A percentile compares a stretch with the other conserved stretches of the same genome.
These are phyloP conservation scores for Coelastrella sp. DNA, from an alignment of 139 green algal species.

Conservation along the genomic window DNA sequence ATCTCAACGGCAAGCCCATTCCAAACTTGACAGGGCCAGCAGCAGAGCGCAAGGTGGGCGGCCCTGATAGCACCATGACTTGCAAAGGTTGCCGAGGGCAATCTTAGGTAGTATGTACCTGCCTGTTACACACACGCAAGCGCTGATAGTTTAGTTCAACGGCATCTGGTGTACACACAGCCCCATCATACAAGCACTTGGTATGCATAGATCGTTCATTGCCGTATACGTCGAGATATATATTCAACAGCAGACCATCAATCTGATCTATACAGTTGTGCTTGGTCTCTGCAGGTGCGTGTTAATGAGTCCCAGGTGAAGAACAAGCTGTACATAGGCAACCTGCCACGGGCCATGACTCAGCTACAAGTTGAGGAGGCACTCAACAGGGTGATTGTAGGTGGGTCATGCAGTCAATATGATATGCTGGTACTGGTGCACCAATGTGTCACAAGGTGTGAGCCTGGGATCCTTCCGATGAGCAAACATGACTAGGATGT, in stretches of 20 bases:
- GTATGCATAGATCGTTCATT: neutral
- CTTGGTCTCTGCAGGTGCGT: slow-evolving; percentile 46
- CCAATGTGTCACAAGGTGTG: no score
- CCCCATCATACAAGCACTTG: neutral
- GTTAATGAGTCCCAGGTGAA: slow-evolving; percentile 78
- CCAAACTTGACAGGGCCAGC: slow-evolving; percentile 64
- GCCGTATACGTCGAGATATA: no score
- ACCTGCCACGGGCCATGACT: slow-evolving; percentile 81
- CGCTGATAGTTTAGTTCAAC: neutral
- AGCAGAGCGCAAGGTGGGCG: slow-evolving; percentile 61
- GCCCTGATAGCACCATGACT: no score
- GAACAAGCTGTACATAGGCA: slow-evolving; percentile 91
- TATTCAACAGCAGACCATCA: neutral
- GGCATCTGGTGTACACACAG: neutral
- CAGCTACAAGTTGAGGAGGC: slow-evolving; percentile 63
- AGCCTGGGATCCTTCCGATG: neutral
- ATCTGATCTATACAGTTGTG: neutral
- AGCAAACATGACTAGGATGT: no score
- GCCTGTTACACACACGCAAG: neutral
- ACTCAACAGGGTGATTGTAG: slow-evolving; percentile 35
- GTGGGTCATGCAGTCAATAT: neutral
- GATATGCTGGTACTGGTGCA: no score
- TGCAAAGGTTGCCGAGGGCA: neutral
- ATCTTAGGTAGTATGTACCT: neutral
- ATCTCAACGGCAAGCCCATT: slow-evolving; percentile 72